Percentiles rank a stretch among this genome's conserved stretches.
Conservation (phyloP, 495 filamentous ascomycete genomes). For the Penicillium arizonense region DNA sequence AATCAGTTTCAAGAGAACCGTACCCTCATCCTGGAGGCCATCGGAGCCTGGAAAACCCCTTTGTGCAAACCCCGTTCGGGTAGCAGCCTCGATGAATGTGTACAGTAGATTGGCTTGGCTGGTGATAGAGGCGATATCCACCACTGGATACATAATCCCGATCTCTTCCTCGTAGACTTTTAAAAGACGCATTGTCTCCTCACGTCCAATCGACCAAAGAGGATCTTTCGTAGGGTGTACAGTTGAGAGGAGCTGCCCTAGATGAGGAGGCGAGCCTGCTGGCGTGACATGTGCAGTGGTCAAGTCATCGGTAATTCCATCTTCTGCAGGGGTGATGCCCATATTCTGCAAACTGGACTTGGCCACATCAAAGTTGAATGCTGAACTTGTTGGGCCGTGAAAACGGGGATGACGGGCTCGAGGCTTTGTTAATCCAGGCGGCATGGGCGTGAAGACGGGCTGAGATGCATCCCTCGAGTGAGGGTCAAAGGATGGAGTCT, state of each 20-base stretch:
- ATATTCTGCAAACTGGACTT: constrained; percentile 85
- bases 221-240: constrained; percentile 62
- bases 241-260: constrained; percentile 33
- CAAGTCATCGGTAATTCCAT: constrained; percentile 56
- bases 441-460: constrained; percentile 34
- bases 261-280: constrained; percentile 47
- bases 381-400: constrained; percentile 81
- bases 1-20: constrained; percentile 73
- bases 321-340: constrained; percentile 65
- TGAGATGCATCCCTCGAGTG: constrained; percentile 40
- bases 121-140: constrained; percentile 66
- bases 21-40: constrained; percentile 63
- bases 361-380: constrained; percentile 83
- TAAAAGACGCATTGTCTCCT: constrained; percentile 71
- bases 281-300: constrained; percentile 50
- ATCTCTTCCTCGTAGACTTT: constrained; percentile 79
- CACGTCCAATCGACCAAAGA: constrained; percentile 67
- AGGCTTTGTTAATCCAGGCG: constrained; percentile 31
- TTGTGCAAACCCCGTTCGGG: constrained; percentile 56
- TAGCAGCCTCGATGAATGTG: constrained; percentile 67
- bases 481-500: constrained; percentile 37
- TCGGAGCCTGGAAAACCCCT: constrained; percentile 55
- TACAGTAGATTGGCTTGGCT: constrained; percentile 64
- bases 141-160: constrained; percentile 80
- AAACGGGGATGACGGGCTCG: constrained; percentile 61